Conservation (phyloP, 208 protist species). For the Acanthamoeba royreba region DNA sequence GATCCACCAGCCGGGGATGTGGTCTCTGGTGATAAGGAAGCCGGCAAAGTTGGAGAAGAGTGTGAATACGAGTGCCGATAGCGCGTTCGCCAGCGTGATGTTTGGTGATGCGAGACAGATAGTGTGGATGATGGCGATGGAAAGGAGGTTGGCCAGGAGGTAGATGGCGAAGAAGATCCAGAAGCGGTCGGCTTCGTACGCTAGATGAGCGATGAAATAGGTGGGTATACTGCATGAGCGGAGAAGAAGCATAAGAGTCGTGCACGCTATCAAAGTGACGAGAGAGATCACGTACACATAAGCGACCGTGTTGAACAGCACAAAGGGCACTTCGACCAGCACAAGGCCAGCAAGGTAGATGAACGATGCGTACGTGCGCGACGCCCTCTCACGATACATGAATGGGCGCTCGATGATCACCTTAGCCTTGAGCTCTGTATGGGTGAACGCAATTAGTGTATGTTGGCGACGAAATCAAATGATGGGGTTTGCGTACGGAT, state of each 20-base stretch:
- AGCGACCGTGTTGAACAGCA: background rate
- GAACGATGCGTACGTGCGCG: background rate
- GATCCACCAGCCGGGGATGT: background rate
- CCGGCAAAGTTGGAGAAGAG: constrained; percentile 54
- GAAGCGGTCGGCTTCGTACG: background rate
- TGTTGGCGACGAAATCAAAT: no score
- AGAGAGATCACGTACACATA: background rate
- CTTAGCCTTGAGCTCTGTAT: background rate
- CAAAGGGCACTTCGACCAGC: background rate
- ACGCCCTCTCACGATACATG: background rate
- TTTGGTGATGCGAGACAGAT: constrained; percentile 21
- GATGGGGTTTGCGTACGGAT: background rate
- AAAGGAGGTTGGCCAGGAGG: constrained; percentile 41
- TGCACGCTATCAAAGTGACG: background rate
- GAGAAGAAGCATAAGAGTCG: background rate
- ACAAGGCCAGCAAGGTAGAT: background rate
- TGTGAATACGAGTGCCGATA: constrained; percentile 19
- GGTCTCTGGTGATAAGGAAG: constrained; percentile 43
- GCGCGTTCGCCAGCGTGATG: constrained; percentile 42
- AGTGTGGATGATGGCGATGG: constrained; percentile 18
- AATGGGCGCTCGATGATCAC: background rate
- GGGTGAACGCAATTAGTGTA: background rate
- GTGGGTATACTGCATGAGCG: background rate
- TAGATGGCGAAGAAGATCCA: constrained; percentile 34
- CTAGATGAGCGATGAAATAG: background rate